Evolutionary conservation across 2,329 filamentous ascomycete species (phyloP).

Genomic region (Alternaria dauci): DNA sequence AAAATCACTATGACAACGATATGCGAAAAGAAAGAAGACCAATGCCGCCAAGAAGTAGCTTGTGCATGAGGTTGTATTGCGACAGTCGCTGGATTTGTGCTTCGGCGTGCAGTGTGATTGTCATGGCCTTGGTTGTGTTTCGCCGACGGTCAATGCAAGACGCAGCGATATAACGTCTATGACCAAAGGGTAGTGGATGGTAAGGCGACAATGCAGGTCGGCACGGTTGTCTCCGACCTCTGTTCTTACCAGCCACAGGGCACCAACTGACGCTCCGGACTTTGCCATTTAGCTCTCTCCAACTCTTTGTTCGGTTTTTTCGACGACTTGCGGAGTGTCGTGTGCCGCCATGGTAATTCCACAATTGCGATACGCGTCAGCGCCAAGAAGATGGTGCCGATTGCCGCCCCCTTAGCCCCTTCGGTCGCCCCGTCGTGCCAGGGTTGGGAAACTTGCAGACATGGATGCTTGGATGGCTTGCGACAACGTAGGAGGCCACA

Average conservation of each 20-base stretch:
- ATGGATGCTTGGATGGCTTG: constrained; percentile 15
- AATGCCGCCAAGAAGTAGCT: too few relatives aligned
- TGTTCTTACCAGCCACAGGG: neutral
- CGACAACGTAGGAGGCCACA: constrained; percentile 9
- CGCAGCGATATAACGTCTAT: neutral
- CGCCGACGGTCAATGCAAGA: too few relatives aligned
- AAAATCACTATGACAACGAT: too few relatives aligned
- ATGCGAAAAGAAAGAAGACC: too few relatives aligned
- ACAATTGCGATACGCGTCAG: constrained; percentile 28
- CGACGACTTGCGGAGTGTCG: too few relatives aligned
- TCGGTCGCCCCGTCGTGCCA: constrained; percentile 21
- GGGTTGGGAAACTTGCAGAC: constrained; percentile 18
- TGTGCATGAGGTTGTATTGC: too few relatives aligned
- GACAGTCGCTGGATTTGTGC: too few relatives aligned
- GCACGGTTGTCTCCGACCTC: neutral
- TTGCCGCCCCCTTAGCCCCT: constrained; percentile 30
- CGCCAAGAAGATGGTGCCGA: constrained; percentile 33
- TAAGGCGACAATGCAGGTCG: neutral
- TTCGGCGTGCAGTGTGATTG: too few relatives aligned
- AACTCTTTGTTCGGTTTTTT: too few relatives aligned
- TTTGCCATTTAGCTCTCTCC: neutral
- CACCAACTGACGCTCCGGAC: neutral
- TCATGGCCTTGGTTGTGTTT: too few relatives aligned
- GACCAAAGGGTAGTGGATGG: neutral
- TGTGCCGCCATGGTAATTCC: constrained; percentile 4